Base-by-base conservation (phyloP, 78 protist species). In the Dictyostelium capitatum region DNA sequence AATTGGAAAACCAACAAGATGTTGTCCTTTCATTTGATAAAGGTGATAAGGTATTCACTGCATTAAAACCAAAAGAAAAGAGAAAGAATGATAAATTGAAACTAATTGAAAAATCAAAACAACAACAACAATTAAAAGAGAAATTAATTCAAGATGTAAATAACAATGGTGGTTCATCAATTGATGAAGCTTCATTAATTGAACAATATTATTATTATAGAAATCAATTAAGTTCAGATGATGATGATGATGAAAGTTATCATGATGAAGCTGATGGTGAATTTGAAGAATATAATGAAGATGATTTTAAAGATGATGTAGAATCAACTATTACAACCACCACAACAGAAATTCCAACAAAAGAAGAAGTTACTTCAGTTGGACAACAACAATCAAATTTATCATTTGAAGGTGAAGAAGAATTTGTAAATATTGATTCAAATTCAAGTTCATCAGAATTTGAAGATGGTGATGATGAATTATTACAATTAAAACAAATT, bases 351-450 rank as follows among this genome's bases (percentile, higher is more conserved):
- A 25, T 32, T 25, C 20, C 67, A 4, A 8, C 65, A 0, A 20
- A 10, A n/a, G 65, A 56, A 10, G 69, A 59, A 23, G 20, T n/a
- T 51, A 20, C 8, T 59, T 8, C 8, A 17, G 67, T 20, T 14
- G 19, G n/a, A n/a, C 19, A n/a, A 23, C 14, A 20, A 23, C 5
- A 73, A 43, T 4, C 12, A 43, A n/a, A n/a, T n/a, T 10, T n/a
- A 43, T n/a, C n/a, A 37, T 37, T 37, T 37, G 80, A 73, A 10
- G 80, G 50, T 46, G 80, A 73, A 47, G 56, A 23, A 48, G 81
- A 75, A 48, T 28, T 75, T 75, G 19, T 48, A 46, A 72, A 72
- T 43, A 43, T 43, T 46, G 79, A 72, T n/a, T 72, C 79, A 28
- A 30, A 43, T 72, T 41, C 47, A 15, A 30, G 54, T 20, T 75